Conservation (phyloP, 2,329 filamentous ascomycete genomes). For the Beauveria asiatica region DNA sequence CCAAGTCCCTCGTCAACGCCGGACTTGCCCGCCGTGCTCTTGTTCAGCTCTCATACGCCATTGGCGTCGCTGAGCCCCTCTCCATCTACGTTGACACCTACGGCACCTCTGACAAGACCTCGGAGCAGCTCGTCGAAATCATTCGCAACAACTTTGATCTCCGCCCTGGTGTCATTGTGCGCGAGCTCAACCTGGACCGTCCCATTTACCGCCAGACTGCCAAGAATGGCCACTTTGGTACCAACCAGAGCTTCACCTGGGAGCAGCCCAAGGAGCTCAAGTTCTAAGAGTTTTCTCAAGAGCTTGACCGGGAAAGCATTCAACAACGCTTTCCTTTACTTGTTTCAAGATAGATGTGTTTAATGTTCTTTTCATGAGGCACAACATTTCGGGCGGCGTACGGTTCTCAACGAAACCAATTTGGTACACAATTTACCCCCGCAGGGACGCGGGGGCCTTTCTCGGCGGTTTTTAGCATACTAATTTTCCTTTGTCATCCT, state of each 20-base stretch:
- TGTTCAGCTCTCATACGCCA: slow-evolving; percentile 98
- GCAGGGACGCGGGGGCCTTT: slow-evolving; percentile 22
- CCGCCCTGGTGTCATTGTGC: slow-evolving; percentile 95
- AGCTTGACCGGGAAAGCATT: slow-evolving; percentile 26
- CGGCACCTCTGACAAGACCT: slow-evolving; percentile 83
- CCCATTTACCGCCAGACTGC: slow-evolving; percentile 98
- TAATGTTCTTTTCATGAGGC: slow-evolving; percentile 29
- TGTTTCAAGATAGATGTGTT: slow-evolving; percentile 28
- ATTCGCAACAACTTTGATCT: slow-evolving; percentile 96
- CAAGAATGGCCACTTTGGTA: slow-evolving; percentile 98
- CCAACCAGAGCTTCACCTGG: slow-evolving; percentile 96
- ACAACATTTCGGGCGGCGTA: slow-evolving; percentile 29
- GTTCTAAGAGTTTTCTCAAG: slow-evolving; percentile 52
- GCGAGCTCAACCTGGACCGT: slow-evolving; percentile 88
- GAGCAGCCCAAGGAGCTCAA: slow-evolving; percentile 95
- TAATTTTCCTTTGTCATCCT: slow-evolving; percentile 18
- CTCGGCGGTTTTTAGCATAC: slow-evolving; percentile 24
- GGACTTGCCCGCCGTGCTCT: slow-evolving; percentile 85
- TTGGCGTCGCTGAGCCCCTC: slow-evolving; percentile 94
- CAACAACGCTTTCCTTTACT: slow-evolving; percentile 30
- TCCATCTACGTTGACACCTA: slow-evolving; percentile 98
- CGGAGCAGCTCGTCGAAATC: slow-evolving; percentile 90
- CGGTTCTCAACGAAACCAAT: slow-evolving; percentile 40
- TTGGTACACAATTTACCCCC: slow-evolving; percentile 19
- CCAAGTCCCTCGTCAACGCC: slow-evolving; percentile 90